Evolutionary conservation across 768 basidiomycete species (phyloP).

Genomic region (Lyophyllum atratum): DNA sequence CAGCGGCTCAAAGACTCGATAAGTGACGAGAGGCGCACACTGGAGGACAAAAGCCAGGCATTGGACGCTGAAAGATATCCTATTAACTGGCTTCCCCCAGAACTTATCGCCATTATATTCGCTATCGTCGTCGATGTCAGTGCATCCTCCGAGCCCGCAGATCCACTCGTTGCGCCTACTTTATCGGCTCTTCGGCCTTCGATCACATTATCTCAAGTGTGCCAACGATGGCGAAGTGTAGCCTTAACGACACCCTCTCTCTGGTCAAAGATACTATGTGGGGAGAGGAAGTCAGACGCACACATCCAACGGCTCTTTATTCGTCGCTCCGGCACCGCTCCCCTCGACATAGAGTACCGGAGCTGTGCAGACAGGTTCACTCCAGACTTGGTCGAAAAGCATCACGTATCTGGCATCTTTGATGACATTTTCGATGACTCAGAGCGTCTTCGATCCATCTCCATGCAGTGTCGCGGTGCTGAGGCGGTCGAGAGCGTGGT

Average conservation of each 20-base stretch:
- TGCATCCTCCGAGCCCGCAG: constrained; percentile 11
- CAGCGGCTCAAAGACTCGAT: constrained; percentile 36
- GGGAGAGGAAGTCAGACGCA: constrained; percentile 21
- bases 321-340: constrained; percentile 17
- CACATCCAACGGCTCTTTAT: constrained; percentile 12
- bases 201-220: constrained; percentile 49
- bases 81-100: constrained; percentile 52
- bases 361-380: background rate
- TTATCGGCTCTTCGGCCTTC: constrained; percentile 31
- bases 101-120: constrained; percentile 49
- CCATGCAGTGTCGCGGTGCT: constrained; percentile 1
- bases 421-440: background rate
- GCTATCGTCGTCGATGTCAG: constrained; percentile 23
- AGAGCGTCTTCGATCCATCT: background rate
- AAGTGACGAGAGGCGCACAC: constrained; percentile 29
- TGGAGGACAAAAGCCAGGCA: constrained; percentile 25
- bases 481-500: constrained; percentile 20
- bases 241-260: constrained; percentile 43
- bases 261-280: constrained; percentile 43
- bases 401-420: background rate
- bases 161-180: background rate
- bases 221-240: constrained; percentile 48
- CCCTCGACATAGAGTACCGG: constrained; percentile 4
- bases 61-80: constrained; percentile 46
- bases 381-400: background rate